Percentiles rank a stretch among this genome's conserved stretches.
Evolutionary conservation across 2,329 filamentous ascomycete genomes (phyloP).

Genomic region (Mariannaea elegans): DNA sequence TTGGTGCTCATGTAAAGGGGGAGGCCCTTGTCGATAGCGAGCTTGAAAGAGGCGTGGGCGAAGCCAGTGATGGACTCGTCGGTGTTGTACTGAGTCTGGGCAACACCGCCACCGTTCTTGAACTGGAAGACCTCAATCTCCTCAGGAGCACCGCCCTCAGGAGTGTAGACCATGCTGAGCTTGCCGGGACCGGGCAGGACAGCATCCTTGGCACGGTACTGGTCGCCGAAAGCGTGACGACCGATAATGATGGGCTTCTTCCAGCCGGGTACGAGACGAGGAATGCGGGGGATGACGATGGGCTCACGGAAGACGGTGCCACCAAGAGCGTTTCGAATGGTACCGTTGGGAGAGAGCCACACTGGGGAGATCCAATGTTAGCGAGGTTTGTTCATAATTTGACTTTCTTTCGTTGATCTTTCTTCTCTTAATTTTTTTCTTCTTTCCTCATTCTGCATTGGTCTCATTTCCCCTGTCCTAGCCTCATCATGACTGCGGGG

Average conservation of each 20-base stretch:
- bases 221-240: conserved; percentile 97
- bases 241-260: conserved; percentile 99
- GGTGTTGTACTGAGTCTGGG: conserved; percentile 98
- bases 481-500: conserved; percentile 35
- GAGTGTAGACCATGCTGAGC: conserved; percentile 94
- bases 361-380: conserved; percentile 60
- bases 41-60: conserved; percentile 96
- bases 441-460: conserved; percentile 5
- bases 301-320: conserved; percentile 99
- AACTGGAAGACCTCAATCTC: conserved; percentile 92
- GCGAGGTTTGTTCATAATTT: conserved; percentile 25
- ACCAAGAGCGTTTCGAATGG: conserved; percentile 77
- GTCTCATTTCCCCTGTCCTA: background rate
- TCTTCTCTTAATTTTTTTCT: conserved; percentile 10
- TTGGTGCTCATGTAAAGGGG: conserved; percentile 99
- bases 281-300: conserved; percentile 93
- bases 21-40: conserved; percentile 84
- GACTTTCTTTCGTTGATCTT: background rate
- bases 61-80: conserved; percentile 95
- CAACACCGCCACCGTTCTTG: conserved; percentile 84
- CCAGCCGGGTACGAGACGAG: conserved; percentile 95
- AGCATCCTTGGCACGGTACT: conserved; percentile 95
- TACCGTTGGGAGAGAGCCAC: conserved; percentile 99
- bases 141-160: conserved; percentile 81
- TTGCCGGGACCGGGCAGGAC: conserved; percentile 86